phyloP scores from a whole-genome alignment of 306 rosid genomes.

The Castanopsis chinensis region DNA sequence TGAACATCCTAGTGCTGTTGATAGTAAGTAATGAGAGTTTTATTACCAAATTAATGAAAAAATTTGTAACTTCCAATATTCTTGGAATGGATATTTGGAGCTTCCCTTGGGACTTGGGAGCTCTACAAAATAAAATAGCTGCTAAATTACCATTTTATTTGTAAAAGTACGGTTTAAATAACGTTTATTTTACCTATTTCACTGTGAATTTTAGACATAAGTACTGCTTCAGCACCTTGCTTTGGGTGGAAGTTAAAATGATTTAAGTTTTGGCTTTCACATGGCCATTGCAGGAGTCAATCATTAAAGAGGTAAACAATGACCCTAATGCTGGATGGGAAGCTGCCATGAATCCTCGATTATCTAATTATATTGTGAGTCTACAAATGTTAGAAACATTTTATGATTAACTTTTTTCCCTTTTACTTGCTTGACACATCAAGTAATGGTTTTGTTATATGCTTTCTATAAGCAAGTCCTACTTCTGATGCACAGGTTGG shows the following conservation, averaged over 20 bases:
- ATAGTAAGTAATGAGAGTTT: conserved; percentile 19
- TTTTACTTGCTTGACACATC: conserved; percentile 2
- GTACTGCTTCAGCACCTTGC: background rate
- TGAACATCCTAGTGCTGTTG: background rate
- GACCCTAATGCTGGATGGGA: conserved; percentile 84
- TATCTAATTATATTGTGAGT: conserved; percentile 71
- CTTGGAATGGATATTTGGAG: background rate
- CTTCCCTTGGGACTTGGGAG: background rate
- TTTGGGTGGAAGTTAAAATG: conserved; percentile 10
- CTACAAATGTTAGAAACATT: conserved; percentile 5
- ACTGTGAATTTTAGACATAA: background rate
- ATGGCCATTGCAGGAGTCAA: conserved; percentile 57
- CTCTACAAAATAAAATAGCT: background rate
- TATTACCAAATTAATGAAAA: background rate
- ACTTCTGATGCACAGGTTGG: conserved; percentile 50
- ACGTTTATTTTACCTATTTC: background rate
- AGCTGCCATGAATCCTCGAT: conserved; percentile 75
- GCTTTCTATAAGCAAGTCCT: background rate
- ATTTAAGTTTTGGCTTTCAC: background rate
- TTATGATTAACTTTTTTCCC: background rate
- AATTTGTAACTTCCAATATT: background rate
- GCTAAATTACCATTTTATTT: background rate
- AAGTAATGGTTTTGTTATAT: no score
- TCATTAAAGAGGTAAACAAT: conserved; percentile 57
- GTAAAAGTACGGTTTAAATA: background rate